Conservation (phyloP, 495 filamentous ascomycete species). For the Aspergillus nanangensis region DNA sequence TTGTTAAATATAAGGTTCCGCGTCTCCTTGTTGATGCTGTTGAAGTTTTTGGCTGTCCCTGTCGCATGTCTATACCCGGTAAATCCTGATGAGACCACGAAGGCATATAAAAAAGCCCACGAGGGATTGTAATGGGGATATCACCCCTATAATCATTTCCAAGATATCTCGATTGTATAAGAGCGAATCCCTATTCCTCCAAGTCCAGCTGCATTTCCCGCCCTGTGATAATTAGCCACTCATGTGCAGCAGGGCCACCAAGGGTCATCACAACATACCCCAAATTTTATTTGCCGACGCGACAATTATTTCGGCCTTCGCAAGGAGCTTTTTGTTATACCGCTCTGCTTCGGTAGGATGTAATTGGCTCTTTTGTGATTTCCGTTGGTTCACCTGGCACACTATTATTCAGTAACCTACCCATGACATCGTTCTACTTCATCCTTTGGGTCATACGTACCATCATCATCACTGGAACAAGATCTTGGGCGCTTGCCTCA, state of each 20-base stretch:
- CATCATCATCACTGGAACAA: slow-evolving; percentile 67
- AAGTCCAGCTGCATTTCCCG: slow-evolving; percentile 41
- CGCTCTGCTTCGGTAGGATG: slow-evolving; percentile 57
- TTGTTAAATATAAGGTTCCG: too few species aligned
- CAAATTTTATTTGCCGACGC: slow-evolving; percentile 68
- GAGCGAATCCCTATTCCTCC: slow-evolving; percentile 36
- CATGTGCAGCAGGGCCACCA: background rate
- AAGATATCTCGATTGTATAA: too few species aligned
- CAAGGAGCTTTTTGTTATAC: slow-evolving; percentile 58
- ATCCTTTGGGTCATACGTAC: slow-evolving; percentile 25
- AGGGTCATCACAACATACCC: slow-evolving; percentile 44
- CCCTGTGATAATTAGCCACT: slow-evolving; percentile 16
- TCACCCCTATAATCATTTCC: too few species aligned
- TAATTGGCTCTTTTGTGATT: slow-evolving; percentile 52
- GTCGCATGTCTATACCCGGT: too few species aligned
- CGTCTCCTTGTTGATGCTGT: too few species aligned
- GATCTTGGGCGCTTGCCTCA: slow-evolving; percentile 60
- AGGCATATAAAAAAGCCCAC: too few species aligned
- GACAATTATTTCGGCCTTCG: slow-evolving; percentile 66
- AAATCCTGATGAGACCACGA: too few species aligned
- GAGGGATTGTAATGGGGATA: too few species aligned
- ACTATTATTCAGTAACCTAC: too few species aligned
- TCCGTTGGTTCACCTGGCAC: slow-evolving; percentile 41
- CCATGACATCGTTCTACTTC: too few species aligned
- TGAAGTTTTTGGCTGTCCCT: too few species aligned